Evolutionary conservation across 495 filamentous ascomycete species (phyloP), one percentile per base, ranked within the genome.

Genomic region (Hypoxylon cercidicola): DNA sequence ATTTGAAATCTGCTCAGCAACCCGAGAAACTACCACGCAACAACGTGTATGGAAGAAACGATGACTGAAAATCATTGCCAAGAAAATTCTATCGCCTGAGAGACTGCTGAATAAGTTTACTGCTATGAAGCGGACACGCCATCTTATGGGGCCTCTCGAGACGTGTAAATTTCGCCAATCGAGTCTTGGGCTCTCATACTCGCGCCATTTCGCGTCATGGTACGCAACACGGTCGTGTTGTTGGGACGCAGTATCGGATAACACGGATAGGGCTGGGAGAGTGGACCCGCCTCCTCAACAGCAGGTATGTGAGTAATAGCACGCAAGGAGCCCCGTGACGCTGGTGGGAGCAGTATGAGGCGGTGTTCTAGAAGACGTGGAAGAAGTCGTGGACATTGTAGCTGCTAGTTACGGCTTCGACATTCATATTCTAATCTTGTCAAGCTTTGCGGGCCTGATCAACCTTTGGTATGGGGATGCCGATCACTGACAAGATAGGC

Each of bases 351-450:
- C 51, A 61, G 13, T 40, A 16, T 15, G 12, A 40, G 12, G 37
- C 10, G 9, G 30, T 32, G 30, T 32, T 32, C 30, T 32, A 32
- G 30, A 32, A 32, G 30, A 10, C 62, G 60, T 50, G 45, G 55
- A 51, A 66, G 28, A 60, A 40, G 51, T 40, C 51, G 37, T 15
- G 50, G 23, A 50, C 1, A 45, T 55, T 19, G 18, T 44, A 60
- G 62, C 50, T 55, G 49, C 50, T 60, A 40, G 39, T 46, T 49
- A 41, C 55, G 56, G 50, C 7, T 51, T 23, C 51, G 32, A 61
- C 30, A 47, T 28, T 60, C 49, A 25, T 52, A 52, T 48, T 48
- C 23, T 30, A 40, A 60, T 48, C 34, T 25, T 16, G 12, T 49
- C 50, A 55, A 65, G 55, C 62, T 53, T 60, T 49, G 43, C 13